Conservation (phyloP, 2,329 filamentous ascomycete species). For the Ascochyta clinopodiicola region DNA sequence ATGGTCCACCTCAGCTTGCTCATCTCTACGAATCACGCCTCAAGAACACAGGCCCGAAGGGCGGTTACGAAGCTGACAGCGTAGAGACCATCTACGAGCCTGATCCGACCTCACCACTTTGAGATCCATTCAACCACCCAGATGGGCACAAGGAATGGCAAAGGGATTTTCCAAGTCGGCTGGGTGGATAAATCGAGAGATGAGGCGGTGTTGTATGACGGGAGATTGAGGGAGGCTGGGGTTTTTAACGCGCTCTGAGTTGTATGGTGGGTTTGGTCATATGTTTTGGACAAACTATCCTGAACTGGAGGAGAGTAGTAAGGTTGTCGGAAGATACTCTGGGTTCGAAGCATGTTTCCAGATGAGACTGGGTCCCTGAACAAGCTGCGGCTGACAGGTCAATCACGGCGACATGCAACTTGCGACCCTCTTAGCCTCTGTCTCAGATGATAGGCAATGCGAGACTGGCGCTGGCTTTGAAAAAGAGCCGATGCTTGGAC, state of each 20-base stretch:
- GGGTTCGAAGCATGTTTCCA: too few relatives aligned
- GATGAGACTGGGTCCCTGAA: too few relatives aligned
- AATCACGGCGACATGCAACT: too few relatives aligned
- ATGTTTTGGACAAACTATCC: slow-evolving; percentile 51
- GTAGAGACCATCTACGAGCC: slow-evolving; percentile 34
- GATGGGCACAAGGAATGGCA: slow-evolving; percentile 50
- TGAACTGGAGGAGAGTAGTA: slow-evolving; percentile 28
- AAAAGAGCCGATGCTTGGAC: too few relatives aligned
- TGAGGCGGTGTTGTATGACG: slow-evolving; percentile 57
- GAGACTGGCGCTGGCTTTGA: too few relatives aligned
- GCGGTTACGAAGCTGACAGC: slow-evolving; percentile 8
- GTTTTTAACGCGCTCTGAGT: slow-evolving; percentile 51
- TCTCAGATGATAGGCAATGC: too few relatives aligned
- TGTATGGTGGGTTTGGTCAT: slow-evolving; percentile 54
- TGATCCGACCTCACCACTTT: slow-evolving; percentile 37
- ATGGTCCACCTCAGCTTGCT: slow-evolving; percentile 49
- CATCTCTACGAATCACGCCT: slow-evolving; percentile 51
- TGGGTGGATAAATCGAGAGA: slow-evolving; percentile 58
- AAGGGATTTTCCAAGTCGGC: slow-evolving; percentile 57
- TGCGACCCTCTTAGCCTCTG: too few relatives aligned
- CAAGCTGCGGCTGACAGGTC: too few relatives aligned
- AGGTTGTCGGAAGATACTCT: slow-evolving; percentile 28
- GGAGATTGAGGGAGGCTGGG: slow-evolving; percentile 46
- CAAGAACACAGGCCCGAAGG: slow-evolving; percentile 28
- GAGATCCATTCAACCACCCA: slow-evolving; percentile 44